Evolutionary conservation across 1,139 yeast species (phyloP).

Genomic region (Spathaspora sp.): DNA sequence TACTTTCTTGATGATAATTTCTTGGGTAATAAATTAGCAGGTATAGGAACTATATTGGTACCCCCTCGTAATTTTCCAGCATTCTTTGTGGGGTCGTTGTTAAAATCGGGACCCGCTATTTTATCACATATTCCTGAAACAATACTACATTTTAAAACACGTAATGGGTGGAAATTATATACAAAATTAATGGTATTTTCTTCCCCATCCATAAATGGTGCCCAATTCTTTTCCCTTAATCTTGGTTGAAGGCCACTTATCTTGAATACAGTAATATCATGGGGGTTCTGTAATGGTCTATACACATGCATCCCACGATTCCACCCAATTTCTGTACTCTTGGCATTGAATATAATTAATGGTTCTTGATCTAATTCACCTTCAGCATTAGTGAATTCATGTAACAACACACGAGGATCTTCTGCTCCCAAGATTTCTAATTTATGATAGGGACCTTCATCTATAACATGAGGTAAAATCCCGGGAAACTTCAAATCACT

Average conservation of each 20-base stretch:
- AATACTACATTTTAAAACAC: slow-evolving; percentile 18
- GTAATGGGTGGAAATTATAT: slow-evolving; percentile 20
- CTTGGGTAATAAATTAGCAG: slow-evolving; percentile 7
- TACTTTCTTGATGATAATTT: slow-evolving; percentile 20
- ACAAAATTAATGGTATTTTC: slow-evolving; percentile 15
- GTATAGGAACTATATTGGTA: slow-evolving; percentile 15
- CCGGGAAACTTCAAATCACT: slow-evolving; percentile 23
- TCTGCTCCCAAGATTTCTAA: slow-evolving; percentile 38
- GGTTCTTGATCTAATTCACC: slow-evolving; percentile 37
- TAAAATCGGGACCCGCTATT: slow-evolving; percentile 17
- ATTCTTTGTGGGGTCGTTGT: slow-evolving; percentile 13
- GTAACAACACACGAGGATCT: slow-evolving; percentile 40
- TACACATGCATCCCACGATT: slow-evolving; percentile 33
- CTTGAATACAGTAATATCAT: slow-evolving; percentile 22
- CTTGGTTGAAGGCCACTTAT: slow-evolving; percentile 20
- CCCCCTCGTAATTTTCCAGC: slow-evolving; percentile 21
- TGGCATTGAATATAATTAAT: slow-evolving; percentile 44
- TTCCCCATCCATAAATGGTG: slow-evolving; percentile 33
- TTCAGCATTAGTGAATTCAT: slow-evolving; percentile 28
- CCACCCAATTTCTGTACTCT: slow-evolving; percentile 17
- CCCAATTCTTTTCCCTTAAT: slow-evolving; percentile 47
- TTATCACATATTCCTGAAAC: slow-evolving; percentile 16
- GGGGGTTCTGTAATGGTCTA: slow-evolving; percentile 26
- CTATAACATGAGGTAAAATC: slow-evolving; percentile 28
- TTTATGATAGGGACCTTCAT: slow-evolving; percentile 15